Conservation (phyloP, 768 basidiomycete genomes). For the Leucogyrophana mollusca region DNA sequence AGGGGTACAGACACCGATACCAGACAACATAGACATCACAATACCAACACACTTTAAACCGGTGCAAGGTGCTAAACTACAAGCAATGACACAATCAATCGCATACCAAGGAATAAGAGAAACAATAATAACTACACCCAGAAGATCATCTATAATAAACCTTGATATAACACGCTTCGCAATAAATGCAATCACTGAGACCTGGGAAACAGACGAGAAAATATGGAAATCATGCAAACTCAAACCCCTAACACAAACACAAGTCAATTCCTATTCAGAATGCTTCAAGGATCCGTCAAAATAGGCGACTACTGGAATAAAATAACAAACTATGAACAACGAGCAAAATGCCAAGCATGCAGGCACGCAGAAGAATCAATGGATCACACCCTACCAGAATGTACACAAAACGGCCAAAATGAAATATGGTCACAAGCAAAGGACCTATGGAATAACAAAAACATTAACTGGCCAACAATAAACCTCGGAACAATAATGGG, state of each 20-base stretch:
- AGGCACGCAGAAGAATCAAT: slow-evolving; percentile 17
- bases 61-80: slow-evolving; percentile 14
- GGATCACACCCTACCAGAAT: slow-evolving; percentile 29
- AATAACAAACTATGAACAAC: slow-evolving; percentile 8
- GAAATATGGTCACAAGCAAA: slow-evolving; percentile 20
- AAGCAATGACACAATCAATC: slow-evolving; percentile 12
- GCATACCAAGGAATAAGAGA: slow-evolving; percentile 12
- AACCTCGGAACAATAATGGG: slow-evolving; percentile 19
- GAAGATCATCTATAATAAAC: slow-evolving; percentile 1
- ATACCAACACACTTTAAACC: slow-evolving; percentile 2
- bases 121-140: background rate
- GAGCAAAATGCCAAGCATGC: slow-evolving; percentile 15
- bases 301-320: slow-evolving; percentile 25
- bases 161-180: slow-evolving; percentile 2
- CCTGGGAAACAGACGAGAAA: slow-evolving; percentile 3
- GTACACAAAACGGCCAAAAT: slow-evolving; percentile 22
- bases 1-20: slow-evolving; percentile 3
- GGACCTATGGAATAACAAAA: slow-evolving; percentile 15
- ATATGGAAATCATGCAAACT: slow-evolving; percentile 12
- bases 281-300: slow-evolving; percentile 20
- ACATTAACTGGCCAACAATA: slow-evolving; percentile 8
- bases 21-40: slow-evolving; percentile 5
- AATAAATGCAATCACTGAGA: background rate
- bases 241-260: slow-evolving; percentile 6
- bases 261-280: slow-evolving; percentile 21